Evolutionary conservation across 345 rosid genomes (phyloP).

Genomic region (Aegle marmelos): DNA sequence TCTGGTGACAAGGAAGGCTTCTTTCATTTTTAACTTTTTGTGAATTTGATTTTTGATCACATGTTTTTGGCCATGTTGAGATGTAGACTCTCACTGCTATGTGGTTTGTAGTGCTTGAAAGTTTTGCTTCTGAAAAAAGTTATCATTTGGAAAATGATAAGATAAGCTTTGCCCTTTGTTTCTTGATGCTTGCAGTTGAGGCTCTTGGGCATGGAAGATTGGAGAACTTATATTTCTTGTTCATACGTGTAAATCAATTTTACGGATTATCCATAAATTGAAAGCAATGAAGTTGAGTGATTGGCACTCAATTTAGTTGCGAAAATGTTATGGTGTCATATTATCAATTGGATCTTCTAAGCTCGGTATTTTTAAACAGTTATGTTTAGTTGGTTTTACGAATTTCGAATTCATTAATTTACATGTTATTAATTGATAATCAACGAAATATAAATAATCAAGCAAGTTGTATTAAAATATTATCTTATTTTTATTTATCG

Average conservation of each 20-base stretch:
- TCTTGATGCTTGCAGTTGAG: neutral
- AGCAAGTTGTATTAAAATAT: no score
- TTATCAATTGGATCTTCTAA: no score
- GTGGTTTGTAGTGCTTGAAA: neutral
- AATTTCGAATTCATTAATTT: no score
- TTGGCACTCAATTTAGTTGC: no score
- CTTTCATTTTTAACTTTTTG: neutral
- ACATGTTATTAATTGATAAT: no score
- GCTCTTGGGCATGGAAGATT: neutral
- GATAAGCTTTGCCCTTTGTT: neutral
- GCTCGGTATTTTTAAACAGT: no score
- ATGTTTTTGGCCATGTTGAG: neutral
- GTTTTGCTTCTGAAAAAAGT: neutral
- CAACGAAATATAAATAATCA: no score
- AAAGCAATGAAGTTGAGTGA: neutral
- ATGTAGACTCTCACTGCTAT: neutral
- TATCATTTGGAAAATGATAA: neutral
- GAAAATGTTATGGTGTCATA: no score
- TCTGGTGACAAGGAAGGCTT: constrained; percentile 23
- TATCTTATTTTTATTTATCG: no score
- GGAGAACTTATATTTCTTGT: no score
- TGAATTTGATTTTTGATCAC: neutral
- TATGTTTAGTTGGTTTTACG: no score
- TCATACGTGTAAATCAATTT: neutral
- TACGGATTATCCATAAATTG: neutral